These are phyloP conservation scores for Sclerospora graminicola DNA, from an alignment of 352 stramenopile genomes.

Conservation along the genomic window DNA sequence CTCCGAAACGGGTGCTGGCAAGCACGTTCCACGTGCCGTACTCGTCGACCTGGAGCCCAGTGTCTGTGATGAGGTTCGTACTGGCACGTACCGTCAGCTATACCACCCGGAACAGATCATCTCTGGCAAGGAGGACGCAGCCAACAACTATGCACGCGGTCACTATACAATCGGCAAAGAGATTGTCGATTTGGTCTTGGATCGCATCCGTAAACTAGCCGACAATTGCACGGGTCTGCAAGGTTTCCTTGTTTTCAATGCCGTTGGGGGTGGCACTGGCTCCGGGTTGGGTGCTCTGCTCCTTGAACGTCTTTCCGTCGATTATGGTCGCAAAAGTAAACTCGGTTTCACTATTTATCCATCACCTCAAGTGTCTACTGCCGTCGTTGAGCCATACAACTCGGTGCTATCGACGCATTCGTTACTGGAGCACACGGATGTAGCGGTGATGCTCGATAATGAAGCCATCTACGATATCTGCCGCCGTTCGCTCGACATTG, in stretches of 20 bases:
- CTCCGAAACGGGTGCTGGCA: constrained; percentile 76
- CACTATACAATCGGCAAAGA: constrained; percentile 93
- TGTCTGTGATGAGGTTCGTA: constrained; percentile 95
- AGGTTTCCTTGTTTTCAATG: constrained; percentile 97
- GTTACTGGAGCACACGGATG: too few relatives aligned
- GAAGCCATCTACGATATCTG: too few relatives aligned
- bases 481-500: constrained; percentile 94
- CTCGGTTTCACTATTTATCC: too few relatives aligned
- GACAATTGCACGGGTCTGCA: constrained; percentile 96
- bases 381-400: constrained; percentile 98
- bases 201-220: constrained; percentile 93
- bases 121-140: constrained; percentile 94
- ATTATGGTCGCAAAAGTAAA: constrained; percentile 98
- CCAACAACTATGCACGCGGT: constrained; percentile 88
- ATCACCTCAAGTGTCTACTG: constrained; percentile 93
- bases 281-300: constrained; percentile 95
- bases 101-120: constrained; percentile 99
- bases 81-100: constrained; percentile 92
- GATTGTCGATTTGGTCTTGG: constrained; percentile 92
- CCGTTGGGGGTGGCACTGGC: constrained; percentile 94
- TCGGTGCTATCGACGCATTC: constrained; percentile 92
- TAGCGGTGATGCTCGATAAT: too few relatives aligned
- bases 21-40: constrained; percentile 53
- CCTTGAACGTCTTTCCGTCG: constrained; percentile 92
- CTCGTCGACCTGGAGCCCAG: constrained; percentile 97